Percentiles rank a stretch among this genome's conserved stretches.
Conservation (phyloP, 2,329 filamentous ascomycete genomes). For the Sarocladium kiliense region DNA sequence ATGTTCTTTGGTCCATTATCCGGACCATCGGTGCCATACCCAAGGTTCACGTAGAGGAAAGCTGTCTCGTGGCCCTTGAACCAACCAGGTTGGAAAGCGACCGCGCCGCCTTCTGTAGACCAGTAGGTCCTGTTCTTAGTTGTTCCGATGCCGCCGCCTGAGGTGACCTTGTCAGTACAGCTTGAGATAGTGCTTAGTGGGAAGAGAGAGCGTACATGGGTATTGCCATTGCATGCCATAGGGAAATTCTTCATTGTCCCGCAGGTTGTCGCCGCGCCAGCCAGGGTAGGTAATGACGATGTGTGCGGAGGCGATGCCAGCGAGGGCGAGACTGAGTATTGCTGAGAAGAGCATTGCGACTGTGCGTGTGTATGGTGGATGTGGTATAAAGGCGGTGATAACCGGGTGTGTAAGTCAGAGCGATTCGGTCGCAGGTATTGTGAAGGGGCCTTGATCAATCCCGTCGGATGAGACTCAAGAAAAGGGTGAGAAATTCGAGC, state of each 20-base stretch:
- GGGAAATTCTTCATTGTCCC: slow-evolving; percentile 71
- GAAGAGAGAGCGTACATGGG: slow-evolving; percentile 63
- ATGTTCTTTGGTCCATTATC: slow-evolving; percentile 72
- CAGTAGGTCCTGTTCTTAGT: slow-evolving; percentile 85
- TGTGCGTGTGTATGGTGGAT: slow-evolving; percentile 8
- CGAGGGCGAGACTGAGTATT: slow-evolving; percentile 35
- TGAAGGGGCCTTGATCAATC: neutral
- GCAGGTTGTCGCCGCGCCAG: slow-evolving; percentile 81
- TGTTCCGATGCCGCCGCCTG: slow-evolving; percentile 77
- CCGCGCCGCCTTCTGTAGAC: slow-evolving; percentile 81
- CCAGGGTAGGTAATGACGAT: slow-evolving; percentile 82
- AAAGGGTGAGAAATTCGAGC: neutral
- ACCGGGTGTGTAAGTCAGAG: neutral
- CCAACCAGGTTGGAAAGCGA: slow-evolving; percentile 92
- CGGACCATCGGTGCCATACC: slow-evolving; percentile 66
- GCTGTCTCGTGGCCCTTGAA: slow-evolving; percentile 83
- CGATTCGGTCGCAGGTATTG: neutral
- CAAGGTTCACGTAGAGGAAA: slow-evolving; percentile 86
- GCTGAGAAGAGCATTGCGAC: slow-evolving; percentile 42
- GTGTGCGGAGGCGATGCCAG: slow-evolving; percentile 57
- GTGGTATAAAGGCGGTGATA: neutral
- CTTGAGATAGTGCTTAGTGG: neutral
- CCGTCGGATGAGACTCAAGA: too few relatives aligned
- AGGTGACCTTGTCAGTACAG: slow-evolving; percentile 11
- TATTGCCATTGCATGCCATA: slow-evolving; percentile 96